Conservation (phyloP, 1,284 basidiomycete species). For the Ustilago nuda region DNA sequence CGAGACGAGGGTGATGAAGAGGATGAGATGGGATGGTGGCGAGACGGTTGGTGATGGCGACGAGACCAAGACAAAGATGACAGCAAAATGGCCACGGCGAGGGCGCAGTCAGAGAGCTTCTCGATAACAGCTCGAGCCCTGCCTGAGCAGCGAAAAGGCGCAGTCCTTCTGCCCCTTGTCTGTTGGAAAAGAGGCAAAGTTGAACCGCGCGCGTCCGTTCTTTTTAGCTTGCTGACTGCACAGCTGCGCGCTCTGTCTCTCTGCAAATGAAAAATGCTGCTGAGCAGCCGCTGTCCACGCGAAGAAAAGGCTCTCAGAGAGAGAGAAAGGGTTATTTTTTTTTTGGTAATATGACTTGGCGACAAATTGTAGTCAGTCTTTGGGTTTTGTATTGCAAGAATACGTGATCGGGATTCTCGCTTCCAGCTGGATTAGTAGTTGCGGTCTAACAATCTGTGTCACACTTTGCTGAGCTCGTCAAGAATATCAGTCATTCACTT, state of each 20-base stretch:
- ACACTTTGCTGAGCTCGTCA: not conserved
- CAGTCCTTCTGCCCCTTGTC: no score
- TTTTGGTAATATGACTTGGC: not conserved
- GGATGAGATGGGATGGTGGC: slow-evolving; percentile 22
- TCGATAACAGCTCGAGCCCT: not conserved
- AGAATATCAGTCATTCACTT: not conserved
- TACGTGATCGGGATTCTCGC: slow-evolving; percentile 13
- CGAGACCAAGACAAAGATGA: slow-evolving; percentile 11
- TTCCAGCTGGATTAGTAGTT: not conserved
- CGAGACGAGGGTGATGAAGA: slow-evolving; percentile 10
- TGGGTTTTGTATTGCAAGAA: slow-evolving; percentile 2
- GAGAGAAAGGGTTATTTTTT: not conserved
- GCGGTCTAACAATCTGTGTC: slow-evolving; percentile 7
- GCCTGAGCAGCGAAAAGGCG: slow-evolving; percentile 4
- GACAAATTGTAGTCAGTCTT: not conserved
- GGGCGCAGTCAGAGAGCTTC: not conserved
- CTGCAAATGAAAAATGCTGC: slow-evolving; percentile 10
- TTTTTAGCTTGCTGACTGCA: not conserved
- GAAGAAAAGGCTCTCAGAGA: not conserved
- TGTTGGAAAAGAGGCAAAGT: not conserved
- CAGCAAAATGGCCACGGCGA: not conserved
- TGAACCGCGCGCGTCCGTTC: slow-evolving; percentile 1
- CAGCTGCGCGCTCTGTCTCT: slow-evolving; percentile 6
- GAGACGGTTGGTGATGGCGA: slow-evolving; percentile 21
- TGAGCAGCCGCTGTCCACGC: not conserved